phyloP scores from a whole-genome alignment of 768 basidiomycete species.

The Lactarius hatsudake region DNA sequence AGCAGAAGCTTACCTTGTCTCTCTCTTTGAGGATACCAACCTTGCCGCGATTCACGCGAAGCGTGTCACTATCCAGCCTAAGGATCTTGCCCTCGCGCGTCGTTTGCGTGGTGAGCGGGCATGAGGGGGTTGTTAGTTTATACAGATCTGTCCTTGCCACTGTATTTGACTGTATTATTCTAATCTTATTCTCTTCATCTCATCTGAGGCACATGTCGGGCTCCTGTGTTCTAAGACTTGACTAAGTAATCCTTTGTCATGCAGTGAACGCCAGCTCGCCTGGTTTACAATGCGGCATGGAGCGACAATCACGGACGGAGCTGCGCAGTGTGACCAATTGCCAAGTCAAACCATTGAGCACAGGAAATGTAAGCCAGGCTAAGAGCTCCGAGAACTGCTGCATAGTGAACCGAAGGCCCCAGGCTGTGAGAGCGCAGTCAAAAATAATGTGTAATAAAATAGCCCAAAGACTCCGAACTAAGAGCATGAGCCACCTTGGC shows the following conservation, averaged over 20 bases:
- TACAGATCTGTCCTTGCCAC: slow-evolving; percentile 1
- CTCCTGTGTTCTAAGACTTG: neutral
- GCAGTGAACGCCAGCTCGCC: too few relatives aligned
- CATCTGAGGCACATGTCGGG: neutral
- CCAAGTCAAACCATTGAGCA: neutral
- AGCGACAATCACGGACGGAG: neutral
- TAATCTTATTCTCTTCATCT: slow-evolving; percentile 21
- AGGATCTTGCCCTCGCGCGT: slow-evolving; percentile 50
- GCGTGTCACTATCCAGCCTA: slow-evolving; percentile 54
- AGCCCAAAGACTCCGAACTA: too few relatives aligned
- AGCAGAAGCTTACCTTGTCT: slow-evolving; percentile 46
- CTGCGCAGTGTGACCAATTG: neutral
- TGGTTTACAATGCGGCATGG: neutral
- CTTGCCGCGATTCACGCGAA: slow-evolving; percentile 54
- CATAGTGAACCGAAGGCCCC: too few relatives aligned
- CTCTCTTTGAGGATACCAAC: slow-evolving; percentile 47
- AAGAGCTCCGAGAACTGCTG: neutral
- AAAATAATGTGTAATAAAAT: too few relatives aligned
- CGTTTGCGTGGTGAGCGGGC: slow-evolving; percentile 48
- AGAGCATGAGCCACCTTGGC: neutral
- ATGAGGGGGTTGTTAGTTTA: slow-evolving; percentile 25
- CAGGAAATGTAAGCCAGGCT: neutral
- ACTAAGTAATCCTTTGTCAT: neutral
- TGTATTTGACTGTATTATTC: slow-evolving; percentile 29
- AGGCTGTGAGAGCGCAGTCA: neutral